Percentiles rank a stretch among this genome's conserved stretches.
Evolutionary conservation across 2,329 filamentous ascomycete species (phyloP).

Genomic region (Chrysoporthe deuterocubensis): DNA sequence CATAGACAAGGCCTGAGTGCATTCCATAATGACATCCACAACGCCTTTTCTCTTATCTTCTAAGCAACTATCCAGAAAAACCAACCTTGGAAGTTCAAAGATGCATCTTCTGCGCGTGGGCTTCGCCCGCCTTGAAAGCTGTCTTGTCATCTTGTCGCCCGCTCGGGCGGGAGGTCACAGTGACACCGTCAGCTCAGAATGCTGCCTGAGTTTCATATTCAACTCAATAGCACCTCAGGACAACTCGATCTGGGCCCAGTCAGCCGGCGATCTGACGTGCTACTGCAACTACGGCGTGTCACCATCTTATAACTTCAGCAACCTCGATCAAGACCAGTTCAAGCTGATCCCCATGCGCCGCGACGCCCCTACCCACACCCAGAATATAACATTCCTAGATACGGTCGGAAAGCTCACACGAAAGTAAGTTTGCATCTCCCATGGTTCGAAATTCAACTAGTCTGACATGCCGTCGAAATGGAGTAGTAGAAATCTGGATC

Average conservation of each 20-base stretch:
- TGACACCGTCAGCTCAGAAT: slow-evolving; percentile 57
- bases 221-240: slow-evolving; percentile 60
- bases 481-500: no score
- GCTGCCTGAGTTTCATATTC: slow-evolving; percentile 73
- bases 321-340: slow-evolving; percentile 57
- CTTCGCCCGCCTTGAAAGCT: not conserved
- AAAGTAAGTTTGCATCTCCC: no score
- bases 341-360: slow-evolving; percentile 61
- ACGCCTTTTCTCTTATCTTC: not conserved
- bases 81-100: not conserved
- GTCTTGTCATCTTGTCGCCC: not conserved
- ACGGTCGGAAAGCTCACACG: no score
- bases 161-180: not conserved
- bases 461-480: no score
- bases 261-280: slow-evolving; percentile 70
- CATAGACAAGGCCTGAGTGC: no score
- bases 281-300: slow-evolving; percentile 78
- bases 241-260: slow-evolving; percentile 65
- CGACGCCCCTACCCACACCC: no score
- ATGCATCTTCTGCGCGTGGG: not conserved
- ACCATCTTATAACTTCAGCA: slow-evolving; percentile 58
- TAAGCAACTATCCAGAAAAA: not conserved
- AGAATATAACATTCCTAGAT: no score
- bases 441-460: no score
- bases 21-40: not conserved